These are phyloP conservation scores for Fabrea salina DNA, from an alignment of 169 alveolate species.

Conservation along the genomic window DNA sequence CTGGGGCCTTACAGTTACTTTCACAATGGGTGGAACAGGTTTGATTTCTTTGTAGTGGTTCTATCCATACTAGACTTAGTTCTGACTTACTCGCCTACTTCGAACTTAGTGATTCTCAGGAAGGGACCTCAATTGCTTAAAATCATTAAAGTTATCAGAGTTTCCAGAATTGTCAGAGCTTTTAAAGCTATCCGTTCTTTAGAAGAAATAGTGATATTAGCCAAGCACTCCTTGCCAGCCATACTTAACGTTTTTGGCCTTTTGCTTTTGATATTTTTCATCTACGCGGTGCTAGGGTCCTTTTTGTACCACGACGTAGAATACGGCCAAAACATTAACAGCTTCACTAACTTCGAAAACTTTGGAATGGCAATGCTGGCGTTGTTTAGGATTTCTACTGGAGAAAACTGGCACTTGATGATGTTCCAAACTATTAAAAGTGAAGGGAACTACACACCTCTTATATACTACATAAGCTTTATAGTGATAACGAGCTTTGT, in stretches of 20 bases:
- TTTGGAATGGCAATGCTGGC: conserved; percentile 56
- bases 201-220: neutral
- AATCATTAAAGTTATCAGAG: conserved; percentile 20
- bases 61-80: neutral
- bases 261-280: conserved; percentile 17
- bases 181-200: conserved; percentile 3
- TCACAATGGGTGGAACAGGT: neutral
- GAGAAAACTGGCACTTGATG: conserved; percentile 61
- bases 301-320: neutral
- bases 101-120: neutral
- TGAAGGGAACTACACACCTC: neutral
- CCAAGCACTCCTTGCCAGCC: conserved; percentile 11
- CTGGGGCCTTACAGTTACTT: conserved; percentile 18
- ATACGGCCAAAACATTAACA: conserved; percentile 34
- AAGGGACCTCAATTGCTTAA: conserved; percentile 9
- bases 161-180: conserved; percentile 10
- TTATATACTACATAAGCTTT: conserved; percentile 40
- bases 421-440: conserved; percentile 26
- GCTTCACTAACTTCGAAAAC: conserved; percentile 56
- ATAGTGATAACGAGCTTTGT: conserved; percentile 50
- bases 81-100: neutral
- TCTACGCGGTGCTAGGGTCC: conserved; percentile 26
- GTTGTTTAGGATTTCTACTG: conserved; percentile 58
- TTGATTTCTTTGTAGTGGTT: conserved; percentile 32
- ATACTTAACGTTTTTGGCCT: neutral